Evolutionary conservation across 2,329 filamentous ascomycete genomes (phyloP).

Genomic region (Periglandula ipomoeae): DNA sequence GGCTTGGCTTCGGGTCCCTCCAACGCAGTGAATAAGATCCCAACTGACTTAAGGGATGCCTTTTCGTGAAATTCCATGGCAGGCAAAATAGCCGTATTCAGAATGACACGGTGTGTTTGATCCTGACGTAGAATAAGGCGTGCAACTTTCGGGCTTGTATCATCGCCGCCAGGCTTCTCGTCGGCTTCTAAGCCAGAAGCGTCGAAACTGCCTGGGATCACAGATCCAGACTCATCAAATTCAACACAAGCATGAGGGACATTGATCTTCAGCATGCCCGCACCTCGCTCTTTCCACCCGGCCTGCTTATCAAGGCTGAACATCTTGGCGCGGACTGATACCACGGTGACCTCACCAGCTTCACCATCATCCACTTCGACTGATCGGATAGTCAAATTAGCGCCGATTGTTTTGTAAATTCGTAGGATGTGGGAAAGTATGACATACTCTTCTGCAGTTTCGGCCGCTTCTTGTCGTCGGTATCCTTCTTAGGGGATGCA

Average conservation of each 20-base stretch:
- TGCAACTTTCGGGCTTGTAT: conserved; percentile 37
- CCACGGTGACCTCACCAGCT: conserved; percentile 66
- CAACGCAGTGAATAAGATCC: conserved; percentile 57
- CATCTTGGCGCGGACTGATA: conserved; percentile 73
- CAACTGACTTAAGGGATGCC: conserved; percentile 60
- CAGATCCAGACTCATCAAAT: conserved; percentile 40
- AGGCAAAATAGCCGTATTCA: conserved; percentile 76
- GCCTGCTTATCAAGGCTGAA: conserved; percentile 65
- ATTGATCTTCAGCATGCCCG: conserved; percentile 79
- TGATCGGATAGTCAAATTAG: conserved; percentile 22
- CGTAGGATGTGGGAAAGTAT: background rate
- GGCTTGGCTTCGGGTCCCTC: conserved; percentile 46
- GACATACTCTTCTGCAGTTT: conserved; percentile 60
- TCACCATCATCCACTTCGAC: conserved; percentile 76
- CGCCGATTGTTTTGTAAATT: background rate
- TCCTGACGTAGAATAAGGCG: conserved; percentile 88
- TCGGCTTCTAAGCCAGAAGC: conserved; percentile 41
- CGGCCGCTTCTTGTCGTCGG: conserved; percentile 55
- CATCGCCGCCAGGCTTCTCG: conserved; percentile 23
- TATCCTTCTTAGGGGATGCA: conserved; percentile 41
- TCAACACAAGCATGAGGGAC: conserved; percentile 50
- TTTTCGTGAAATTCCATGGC: conserved; percentile 73
- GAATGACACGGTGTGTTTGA: conserved; percentile 73
- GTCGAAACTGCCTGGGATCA: conserved; percentile 47
- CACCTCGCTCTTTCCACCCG: conserved; percentile 84